phyloP scores from a whole-genome alignment of 768 basidiomycete genomes.

The Tricholoma hemisulphureum region DNA sequence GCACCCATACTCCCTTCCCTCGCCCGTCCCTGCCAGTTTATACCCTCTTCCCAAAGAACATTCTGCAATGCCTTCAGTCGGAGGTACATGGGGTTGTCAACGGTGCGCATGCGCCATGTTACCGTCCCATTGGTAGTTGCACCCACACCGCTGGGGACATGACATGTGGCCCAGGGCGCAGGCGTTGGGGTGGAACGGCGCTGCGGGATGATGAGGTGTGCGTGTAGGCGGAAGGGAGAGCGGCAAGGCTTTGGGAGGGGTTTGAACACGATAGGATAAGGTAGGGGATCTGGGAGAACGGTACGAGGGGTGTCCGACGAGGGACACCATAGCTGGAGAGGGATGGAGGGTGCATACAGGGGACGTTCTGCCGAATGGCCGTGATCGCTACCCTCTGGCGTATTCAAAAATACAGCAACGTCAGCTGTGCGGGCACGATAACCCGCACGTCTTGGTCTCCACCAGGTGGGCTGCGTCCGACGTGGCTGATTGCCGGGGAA shows the following conservation, averaged over 20 bases:
- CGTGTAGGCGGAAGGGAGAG: constrained; percentile 39
- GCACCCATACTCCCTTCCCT: constrained; percentile 51
- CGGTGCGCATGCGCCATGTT: constrained; percentile 46
- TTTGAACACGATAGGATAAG: constrained; percentile 35
- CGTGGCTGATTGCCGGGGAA: background rate
- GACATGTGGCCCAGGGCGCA: background rate
- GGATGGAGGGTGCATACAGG: background rate
- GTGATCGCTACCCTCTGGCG: background rate
- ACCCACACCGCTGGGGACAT: background rate
- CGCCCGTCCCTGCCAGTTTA: constrained; percentile 47
- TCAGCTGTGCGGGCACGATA: constrained; percentile 44
- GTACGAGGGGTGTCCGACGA: constrained; percentile 21
- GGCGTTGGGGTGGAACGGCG: background rate
- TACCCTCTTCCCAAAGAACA: constrained; percentile 42
- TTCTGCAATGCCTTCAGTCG: constrained; percentile 63
- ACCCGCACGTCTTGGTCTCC: constrained; percentile 36
- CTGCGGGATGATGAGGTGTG: background rate
- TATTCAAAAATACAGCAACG: constrained; percentile 40
- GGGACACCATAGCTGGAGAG: background rate
- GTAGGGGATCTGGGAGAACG: constrained; percentile 31
- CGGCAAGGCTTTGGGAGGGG: constrained; percentile 41
- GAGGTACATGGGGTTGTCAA: constrained; percentile 60
- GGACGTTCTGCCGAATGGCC: background rate
- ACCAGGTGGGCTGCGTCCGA: background rate
- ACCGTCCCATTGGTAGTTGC: constrained; percentile 21